Evolutionary conservation across 2,329 filamentous ascomycete species (phyloP), one percentile per base, ranked within the genome.

Genomic region (Aspergillus sp.): DNA sequence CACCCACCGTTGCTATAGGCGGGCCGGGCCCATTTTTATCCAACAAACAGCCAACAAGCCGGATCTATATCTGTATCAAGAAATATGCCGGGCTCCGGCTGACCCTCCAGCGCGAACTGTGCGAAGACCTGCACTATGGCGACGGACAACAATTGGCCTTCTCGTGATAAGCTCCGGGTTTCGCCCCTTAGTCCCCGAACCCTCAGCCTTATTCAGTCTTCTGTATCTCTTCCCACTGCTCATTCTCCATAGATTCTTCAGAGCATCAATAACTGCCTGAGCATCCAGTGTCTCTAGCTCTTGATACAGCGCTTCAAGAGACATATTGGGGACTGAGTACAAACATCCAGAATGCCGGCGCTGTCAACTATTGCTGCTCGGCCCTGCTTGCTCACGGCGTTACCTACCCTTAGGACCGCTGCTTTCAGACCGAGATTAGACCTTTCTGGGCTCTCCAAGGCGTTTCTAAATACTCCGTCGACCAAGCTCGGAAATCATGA

Each of bases 401-500:
- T 40, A 14, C 15, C 37, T 4, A 23, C n/a, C 12, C 39, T 52
- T 12, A 21, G 21, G 35, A 19, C 40, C 52, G 66, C 64, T 25
- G 62, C 66, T 17, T 54, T 65, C 50, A 65, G 70, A 66, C 52
- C 64, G 41, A 57, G 58, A 56, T 21, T 65, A 12, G 35, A 40
- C n/a, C 27, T 56, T 15, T 25, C 21, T 27, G 19, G 39, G 9
- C 23, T 41, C 14, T 31, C 47, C 40, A 46, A 43, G 14, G 25
- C 27, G 23, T 52, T 43, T 31, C 15, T 44, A 11, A 39, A 33
- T 17, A 25, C 33, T 39, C 17, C 52, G 33, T 17, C 46, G 11
- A 19, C 23, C 23, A 52, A 23, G n/a, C 17, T 15, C 14, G 19
- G 23, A 51, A 37, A 31, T 19, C 21, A 43, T 14, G 15, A 46